Conservation (phyloP, 768 basidiomycete genomes). For the Agaricus bisporus region DNA sequence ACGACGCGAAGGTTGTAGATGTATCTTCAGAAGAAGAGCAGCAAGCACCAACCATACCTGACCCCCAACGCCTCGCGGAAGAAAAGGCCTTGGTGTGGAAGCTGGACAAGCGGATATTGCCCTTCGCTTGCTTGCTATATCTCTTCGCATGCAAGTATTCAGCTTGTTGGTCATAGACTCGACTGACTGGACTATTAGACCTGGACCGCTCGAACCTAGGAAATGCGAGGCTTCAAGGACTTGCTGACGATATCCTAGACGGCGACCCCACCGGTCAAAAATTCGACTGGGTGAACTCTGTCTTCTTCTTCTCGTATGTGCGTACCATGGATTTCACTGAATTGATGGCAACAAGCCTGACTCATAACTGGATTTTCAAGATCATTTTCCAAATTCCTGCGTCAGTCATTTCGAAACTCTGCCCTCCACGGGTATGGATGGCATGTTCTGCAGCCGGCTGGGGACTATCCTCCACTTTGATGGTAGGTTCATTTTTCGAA, state of each 20-base stretch:
- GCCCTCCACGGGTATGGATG: slow-evolving; percentile 64
- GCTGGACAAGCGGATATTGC: slow-evolving; percentile 61
- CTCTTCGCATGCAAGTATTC: slow-evolving; percentile 63
- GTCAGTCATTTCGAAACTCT: slow-evolving; percentile 58
- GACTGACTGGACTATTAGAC: slow-evolving; percentile 25
- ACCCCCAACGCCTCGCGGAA: slow-evolving; percentile 25
- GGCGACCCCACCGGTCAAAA: slow-evolving; percentile 63
- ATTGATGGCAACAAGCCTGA: not conserved
- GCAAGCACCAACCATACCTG: not conserved
- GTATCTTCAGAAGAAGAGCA: slow-evolving; percentile 9
- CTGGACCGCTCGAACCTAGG: slow-evolving; percentile 77
- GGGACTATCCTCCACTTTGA: slow-evolving; percentile 69
- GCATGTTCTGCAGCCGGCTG: slow-evolving; percentile 62
- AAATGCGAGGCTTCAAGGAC: slow-evolving; percentile 70
- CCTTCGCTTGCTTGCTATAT: slow-evolving; percentile 68
- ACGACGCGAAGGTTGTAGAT: slow-evolving; percentile 27
- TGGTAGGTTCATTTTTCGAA: slow-evolving; percentile 34
- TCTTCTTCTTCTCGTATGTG: slow-evolving; percentile 78
- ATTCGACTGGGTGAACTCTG: slow-evolving; percentile 77
- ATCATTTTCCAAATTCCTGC: slow-evolving; percentile 69
- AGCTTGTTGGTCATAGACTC: not conserved
- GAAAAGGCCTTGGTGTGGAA: slow-evolving; percentile 48
- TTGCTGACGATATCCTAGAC: slow-evolving; percentile 56
- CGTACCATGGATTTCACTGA: slow-evolving; percentile 14
- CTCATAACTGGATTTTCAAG: slow-evolving; percentile 24